These are phyloP conservation scores for Fusarium subtropicale DNA, from an alignment of 2,329 filamentous ascomycete genomes.

Conservation along the genomic window DNA sequence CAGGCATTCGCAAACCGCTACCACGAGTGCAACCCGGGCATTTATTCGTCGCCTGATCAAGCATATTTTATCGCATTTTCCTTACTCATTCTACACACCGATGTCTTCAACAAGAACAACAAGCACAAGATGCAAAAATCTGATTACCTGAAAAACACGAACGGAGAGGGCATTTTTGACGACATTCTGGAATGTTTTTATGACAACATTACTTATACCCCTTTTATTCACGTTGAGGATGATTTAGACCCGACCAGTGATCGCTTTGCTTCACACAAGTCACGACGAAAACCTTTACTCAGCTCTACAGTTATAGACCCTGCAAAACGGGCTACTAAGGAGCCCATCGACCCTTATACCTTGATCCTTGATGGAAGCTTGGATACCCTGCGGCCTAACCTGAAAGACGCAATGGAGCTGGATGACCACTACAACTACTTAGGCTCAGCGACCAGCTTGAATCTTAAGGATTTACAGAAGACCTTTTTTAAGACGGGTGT, in stretches of 20 bases:
- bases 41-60: constrained; percentile 90
- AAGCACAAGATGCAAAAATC: constrained; percentile 98
- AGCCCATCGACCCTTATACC: constrained; percentile 95
- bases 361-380: constrained; percentile 91
- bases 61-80: constrained; percentile 99
- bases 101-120: constrained; percentile 99
- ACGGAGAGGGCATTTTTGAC: constrained; percentile 90
- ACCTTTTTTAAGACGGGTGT: constrained; percentile 93
- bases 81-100: constrained; percentile 93
- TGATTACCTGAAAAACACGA: constrained; percentile 95
- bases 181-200: constrained; percentile 97
- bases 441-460: constrained; percentile 78
- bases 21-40: constrained; percentile 97
- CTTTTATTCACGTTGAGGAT: constrained; percentile 97
- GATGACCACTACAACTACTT: constrained; percentile 94
- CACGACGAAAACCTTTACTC: constrained; percentile 77
- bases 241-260: constrained; percentile 84
- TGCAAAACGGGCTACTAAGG: constrained; percentile 74
- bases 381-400: constrained; percentile 81
- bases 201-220: constrained; percentile 98
- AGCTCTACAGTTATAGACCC: constrained; percentile 65
- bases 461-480: constrained; percentile 84
- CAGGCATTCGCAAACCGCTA: constrained; percentile 97
- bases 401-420: constrained; percentile 91
- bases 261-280: constrained; percentile 76